Evolutionary conservation across 495 filamentous ascomycete genomes (phyloP), one percentile per base, ranked within the genome.

Genomic region (Annulohypoxylon moriforme): DNA sequence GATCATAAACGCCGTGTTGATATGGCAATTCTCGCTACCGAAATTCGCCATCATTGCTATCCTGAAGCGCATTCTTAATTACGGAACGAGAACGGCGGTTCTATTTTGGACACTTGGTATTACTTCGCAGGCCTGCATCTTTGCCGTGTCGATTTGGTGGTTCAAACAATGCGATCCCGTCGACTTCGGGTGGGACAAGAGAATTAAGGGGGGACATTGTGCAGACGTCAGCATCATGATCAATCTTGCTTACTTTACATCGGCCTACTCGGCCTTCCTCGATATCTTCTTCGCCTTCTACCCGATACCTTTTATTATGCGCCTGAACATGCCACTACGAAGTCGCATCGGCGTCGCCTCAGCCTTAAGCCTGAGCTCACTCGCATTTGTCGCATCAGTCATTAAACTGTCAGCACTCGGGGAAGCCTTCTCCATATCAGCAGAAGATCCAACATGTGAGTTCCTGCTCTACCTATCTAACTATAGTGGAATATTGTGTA

Each of bases 11-110:
- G 47, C 72, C 2, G 40, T 76, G 42, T 31, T 75, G 29, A 72
- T 76, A 68, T 76, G 75, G 75, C 66, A 70, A 40, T 76, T 76
- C 36, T 76, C 75, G 1, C 53, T 76, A 24, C 75, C 75, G 2
- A 76, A 76, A 27, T 76, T 76, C 49, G 75, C 75, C 34, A 75
- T 76, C 52, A 75, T 76, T 47, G 75, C 75, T 31, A 75, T 76
- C 22, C 36, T 76, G 5, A 76, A 76, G 40, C 72, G 75, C 38
- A 76, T 76, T 11, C 75, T 76, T 9, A 52, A 76, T 33, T 76
- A 76, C 40, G 75, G 75, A 24, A 59, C 20, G 16, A 66, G 64
- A 36, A 76, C 75, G 27, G 49, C 65, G 0, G 27, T 75, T 33
- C 25, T 70, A 33, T 75, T 76, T 65, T 75, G 72, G 72, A 27